Percentiles rank a stretch among this genome's conserved stretches.
Evolutionary conservation across 2,329 filamentous ascomycete species (phyloP).

Genomic region (Colletotrichum agaves): DNA sequence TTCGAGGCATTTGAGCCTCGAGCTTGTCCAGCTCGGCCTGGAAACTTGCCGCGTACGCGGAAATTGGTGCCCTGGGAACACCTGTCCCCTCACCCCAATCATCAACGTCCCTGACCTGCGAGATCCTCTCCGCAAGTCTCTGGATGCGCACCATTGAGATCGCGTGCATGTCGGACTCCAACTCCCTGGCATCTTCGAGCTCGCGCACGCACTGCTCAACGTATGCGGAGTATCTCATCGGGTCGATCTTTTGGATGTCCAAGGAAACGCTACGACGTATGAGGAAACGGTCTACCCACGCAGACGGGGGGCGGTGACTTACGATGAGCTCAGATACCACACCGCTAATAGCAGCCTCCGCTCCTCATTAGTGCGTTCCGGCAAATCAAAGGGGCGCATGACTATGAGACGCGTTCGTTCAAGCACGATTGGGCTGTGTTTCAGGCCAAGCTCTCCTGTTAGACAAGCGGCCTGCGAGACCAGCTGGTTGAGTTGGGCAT

Average conservation of each 20-base stretch:
- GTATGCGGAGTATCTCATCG: slow-evolving; percentile 63
- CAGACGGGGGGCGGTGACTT: slow-evolving; percentile 41
- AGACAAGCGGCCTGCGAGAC: slow-evolving; percentile 60
- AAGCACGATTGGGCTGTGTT: slow-evolving; percentile 51
- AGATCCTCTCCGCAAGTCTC: slow-evolving; percentile 61
- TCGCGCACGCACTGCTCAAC: slow-evolving; percentile 61
- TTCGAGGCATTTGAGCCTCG: slow-evolving; percentile 47
- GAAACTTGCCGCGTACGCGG: slow-evolving; percentile 59
- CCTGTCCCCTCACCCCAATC: slow-evolving; percentile 49
- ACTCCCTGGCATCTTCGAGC: slow-evolving; percentile 56
- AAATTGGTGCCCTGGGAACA: slow-evolving; percentile 52
- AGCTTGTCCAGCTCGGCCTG: slow-evolving; percentile 58
- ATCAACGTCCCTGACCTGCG: slow-evolving; percentile 50
- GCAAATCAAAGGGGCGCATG: slow-evolving; percentile 51
- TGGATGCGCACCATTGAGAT: slow-evolving; percentile 61
- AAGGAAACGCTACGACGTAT: slow-evolving; percentile 51
- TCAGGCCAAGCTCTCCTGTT: slow-evolving; percentile 59
- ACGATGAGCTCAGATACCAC: slow-evolving; percentile 66
- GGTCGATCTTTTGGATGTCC: slow-evolving; percentile 56
- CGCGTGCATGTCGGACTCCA: slow-evolving; percentile 57
- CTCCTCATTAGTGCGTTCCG: slow-evolving; percentile 60
- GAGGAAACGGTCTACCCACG: background rate
- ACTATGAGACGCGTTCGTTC: slow-evolving; percentile 57
- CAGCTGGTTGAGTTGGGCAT: slow-evolving; percentile 63
- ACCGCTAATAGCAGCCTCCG: slow-evolving; percentile 62